Evolutionary conservation across 2,329 filamentous ascomycete genomes (phyloP).

Genomic region (Pyricularia pennisetigena): DNA sequence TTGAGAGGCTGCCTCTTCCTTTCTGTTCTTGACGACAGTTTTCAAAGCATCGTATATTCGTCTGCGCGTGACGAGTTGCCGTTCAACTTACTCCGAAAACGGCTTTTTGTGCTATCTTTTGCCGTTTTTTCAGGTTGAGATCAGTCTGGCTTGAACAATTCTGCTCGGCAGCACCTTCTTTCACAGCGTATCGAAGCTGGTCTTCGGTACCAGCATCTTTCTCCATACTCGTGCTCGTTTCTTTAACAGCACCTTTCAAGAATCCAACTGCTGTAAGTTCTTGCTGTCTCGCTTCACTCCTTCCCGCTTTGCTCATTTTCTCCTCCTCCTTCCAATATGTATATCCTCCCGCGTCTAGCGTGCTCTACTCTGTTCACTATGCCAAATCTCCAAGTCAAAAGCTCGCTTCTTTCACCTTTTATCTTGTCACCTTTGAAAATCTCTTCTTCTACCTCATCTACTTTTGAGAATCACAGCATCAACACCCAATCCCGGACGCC

Average conservation of each 20-base stretch:
- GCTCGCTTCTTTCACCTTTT: background rate
- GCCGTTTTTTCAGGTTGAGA: background rate
- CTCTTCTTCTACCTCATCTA: conserved; percentile 7
- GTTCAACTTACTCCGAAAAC: background rate
- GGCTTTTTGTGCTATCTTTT: background rate
- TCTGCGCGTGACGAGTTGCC: background rate
- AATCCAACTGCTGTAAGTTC: background rate
- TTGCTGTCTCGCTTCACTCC: background rate
- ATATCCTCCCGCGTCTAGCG: background rate
- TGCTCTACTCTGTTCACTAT: background rate
- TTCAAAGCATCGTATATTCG: background rate
- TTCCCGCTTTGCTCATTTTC: background rate
- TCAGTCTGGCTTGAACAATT: too few relatives aligned
- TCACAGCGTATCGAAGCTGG: background rate
- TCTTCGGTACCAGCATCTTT: background rate
- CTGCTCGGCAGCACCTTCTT: background rate
- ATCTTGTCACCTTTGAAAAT: background rate
- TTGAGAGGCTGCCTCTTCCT: background rate
- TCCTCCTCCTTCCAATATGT: background rate
- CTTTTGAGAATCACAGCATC: conserved; percentile 12
- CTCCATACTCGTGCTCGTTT: background rate
- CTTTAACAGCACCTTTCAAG: background rate
- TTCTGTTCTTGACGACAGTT: background rate
- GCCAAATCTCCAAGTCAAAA: conserved; percentile 2
- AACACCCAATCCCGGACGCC: conserved; percentile 30